Percentiles rank a stretch among this genome's conserved stretches.
Evolutionary conservation across 2,329 filamentous ascomycete species (phyloP).

Genomic region (Hypoxylon sp.): DNA sequence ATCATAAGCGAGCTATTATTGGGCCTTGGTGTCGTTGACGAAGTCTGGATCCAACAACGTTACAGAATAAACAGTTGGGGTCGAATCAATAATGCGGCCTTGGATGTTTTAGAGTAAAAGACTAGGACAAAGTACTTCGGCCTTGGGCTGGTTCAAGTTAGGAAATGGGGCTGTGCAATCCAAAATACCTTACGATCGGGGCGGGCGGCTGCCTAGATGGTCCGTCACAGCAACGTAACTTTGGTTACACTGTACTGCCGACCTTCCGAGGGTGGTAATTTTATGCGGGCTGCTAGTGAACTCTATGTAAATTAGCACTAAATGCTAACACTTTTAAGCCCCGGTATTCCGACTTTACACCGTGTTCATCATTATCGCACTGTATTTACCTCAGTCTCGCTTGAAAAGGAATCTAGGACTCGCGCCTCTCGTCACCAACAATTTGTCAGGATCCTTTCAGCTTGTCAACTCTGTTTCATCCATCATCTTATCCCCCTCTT

Average conservation of each 20-base stretch:
- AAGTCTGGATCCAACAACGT: constrained; percentile 7
- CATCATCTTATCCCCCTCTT: constrained; percentile 12
- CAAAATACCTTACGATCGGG: constrained; percentile 12
- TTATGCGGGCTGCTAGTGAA: background rate
- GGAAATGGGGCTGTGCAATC: constrained; percentile 26
- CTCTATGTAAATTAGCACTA: too few species aligned
- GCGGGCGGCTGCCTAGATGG: constrained; percentile 24
- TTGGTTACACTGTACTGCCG: constrained; percentile 22
- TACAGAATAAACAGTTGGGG: constrained; percentile 8
- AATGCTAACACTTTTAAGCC: constrained; percentile 10
- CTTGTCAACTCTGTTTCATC: constrained; percentile 14
- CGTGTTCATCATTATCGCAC: background rate
- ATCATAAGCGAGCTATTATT: constrained; percentile 14
- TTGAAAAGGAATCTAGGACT: constrained; percentile 9
- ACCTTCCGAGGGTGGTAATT: constrained; percentile 18
- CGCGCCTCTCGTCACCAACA: constrained; percentile 5
- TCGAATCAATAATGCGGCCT: constrained; percentile 14
- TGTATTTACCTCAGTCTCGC: constrained; percentile 18
- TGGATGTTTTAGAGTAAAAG: constrained; percentile 2
- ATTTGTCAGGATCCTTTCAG: constrained; percentile 26
- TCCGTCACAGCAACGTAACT: too few species aligned
- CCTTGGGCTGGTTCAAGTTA: background rate
- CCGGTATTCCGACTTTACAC: background rate
- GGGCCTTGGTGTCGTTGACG: constrained; percentile 8
- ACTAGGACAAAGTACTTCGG: too few species aligned